Evolutionary conservation across 306 rosid species (phyloP), one percentile per base, ranked within the genome.

Genomic region (Cyclanthera cordifolia): DNA sequence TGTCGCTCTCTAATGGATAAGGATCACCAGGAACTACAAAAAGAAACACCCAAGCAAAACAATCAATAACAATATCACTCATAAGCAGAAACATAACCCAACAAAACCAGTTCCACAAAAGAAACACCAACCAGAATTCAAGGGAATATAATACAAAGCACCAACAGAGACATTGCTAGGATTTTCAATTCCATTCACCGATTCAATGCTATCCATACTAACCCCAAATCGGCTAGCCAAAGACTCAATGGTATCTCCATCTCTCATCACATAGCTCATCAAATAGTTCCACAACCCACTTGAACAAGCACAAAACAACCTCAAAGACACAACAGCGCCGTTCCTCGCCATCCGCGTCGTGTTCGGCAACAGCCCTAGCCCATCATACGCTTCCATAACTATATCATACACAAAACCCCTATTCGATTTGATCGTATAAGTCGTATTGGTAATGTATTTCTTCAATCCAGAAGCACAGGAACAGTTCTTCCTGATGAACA

Each of bases 211-310:
- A 81, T 83, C 95, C 99, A 93, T 93, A 58, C 95, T 93, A 58
- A 93, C 96, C 57, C 99, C 99, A 61, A 93, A 93, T 51, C 99
- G 77, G 53, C 99, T 90, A 2, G 99, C 89, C 79, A 93, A 73
- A 46, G 96, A 86, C 74, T 78, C 86, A 51, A 90, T 71, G 53
- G 87, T 82, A 20, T 93, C 99, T 27, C 96, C 95, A 72, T 90
- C 95, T 77, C 79, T 88, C 91, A 93, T 66, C 53, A 88, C 91
- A 80, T 93, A 93, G 80, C 95, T 93, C 90, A 86, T 74, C 74
- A 93, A 15, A 83, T 93, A 93, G 75, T 93, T 93, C 99, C 96
- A 93, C 46, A 85, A 54, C 59, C 90, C 90, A 73, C 90, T 89
- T 5, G 99, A 90, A 54, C 99, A 93, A 23, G 96, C 95, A 76